Percentiles rank a stretch among this genome's conserved stretches.
phyloP scores from a whole-genome alignment of 2,329 filamentous ascomycete genomes.

The Paradendryphiella salina region DNA sequence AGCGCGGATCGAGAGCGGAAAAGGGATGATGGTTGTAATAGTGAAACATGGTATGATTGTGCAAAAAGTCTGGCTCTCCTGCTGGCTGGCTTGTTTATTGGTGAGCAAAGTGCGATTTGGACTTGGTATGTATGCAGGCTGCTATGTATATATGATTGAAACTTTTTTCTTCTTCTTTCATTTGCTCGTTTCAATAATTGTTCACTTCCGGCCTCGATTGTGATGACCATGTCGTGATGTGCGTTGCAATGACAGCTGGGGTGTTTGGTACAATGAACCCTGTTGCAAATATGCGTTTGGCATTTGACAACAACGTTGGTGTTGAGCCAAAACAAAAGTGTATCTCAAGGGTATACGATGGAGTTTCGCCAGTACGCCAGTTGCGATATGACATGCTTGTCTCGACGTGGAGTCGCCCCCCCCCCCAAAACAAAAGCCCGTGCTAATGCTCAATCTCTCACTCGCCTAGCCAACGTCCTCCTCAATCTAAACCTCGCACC shows the following conservation, averaged over 20 bases:
- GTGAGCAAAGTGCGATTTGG: neutral
- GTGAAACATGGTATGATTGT: neutral
- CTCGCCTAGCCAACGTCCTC: too few species aligned
- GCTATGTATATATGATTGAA: neutral
- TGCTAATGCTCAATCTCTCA: too few species aligned
- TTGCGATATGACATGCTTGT: too few species aligned
- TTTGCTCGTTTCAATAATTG: neutral
- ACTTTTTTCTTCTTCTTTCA: neutral
- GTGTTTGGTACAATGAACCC: too few species aligned
- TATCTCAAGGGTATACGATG: neutral
- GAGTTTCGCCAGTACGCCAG: too few species aligned
- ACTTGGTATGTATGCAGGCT: neutral
- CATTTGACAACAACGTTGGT: too few species aligned
- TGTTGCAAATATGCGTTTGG: too few species aligned
- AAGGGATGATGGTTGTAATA: neutral
- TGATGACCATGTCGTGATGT: neutral
- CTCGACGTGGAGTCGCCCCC: too few species aligned
- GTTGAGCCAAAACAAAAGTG: too few species aligned
- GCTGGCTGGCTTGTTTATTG: neutral
- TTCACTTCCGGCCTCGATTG: neutral
- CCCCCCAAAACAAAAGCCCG: too few species aligned
- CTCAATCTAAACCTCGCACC: too few species aligned
- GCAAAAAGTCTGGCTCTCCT: neutral
- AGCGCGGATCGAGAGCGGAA: neutral
- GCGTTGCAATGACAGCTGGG: too few species aligned